phyloP scores from a whole-genome alignment of 2,329 filamentous ascomycete species.

The Venturia aucupariae region DNA sequence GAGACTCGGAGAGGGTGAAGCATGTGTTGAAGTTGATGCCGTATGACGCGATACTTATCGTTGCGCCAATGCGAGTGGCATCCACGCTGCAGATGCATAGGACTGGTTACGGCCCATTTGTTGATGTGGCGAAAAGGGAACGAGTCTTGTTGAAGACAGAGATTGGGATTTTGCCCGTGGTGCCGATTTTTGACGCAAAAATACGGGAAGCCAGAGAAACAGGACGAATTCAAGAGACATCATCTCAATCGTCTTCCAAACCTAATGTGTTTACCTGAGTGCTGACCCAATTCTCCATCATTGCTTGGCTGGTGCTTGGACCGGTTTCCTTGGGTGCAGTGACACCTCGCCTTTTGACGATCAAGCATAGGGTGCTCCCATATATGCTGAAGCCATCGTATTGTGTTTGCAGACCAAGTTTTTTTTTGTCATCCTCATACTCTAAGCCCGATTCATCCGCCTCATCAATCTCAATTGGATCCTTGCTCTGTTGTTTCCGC shows the following conservation, averaged over 20 bases:
- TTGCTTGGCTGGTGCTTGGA: conserved; percentile 26
- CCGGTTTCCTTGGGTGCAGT: conserved; percentile 17
- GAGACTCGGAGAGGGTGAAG: not conserved
- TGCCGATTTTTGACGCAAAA: not conserved
- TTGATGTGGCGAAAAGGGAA: not conserved
- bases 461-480: not conserved
- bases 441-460: conserved; percentile 16
- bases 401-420: conserved; percentile 71
- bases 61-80: not conserved
- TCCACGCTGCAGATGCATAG: not conserved
- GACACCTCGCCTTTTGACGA: conserved; percentile 62
- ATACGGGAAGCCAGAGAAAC: not conserved
- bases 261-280: conserved; percentile 27
- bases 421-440: conserved; percentile 73
- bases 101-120: not conserved
- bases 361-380: conserved; percentile 81
- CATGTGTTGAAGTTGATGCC: not conserved
- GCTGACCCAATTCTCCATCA: conserved; percentile 35
- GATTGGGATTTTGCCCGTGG: not conserved
- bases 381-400: conserved; percentile 97
- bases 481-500: not conserved
- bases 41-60: not conserved
- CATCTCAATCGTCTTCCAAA: conserved; percentile 21
- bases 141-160: not conserved
- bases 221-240: not conserved